Base-by-base conservation (phyloP, 73 alveolate genomes). In the Diophrys sp. region DNA sequence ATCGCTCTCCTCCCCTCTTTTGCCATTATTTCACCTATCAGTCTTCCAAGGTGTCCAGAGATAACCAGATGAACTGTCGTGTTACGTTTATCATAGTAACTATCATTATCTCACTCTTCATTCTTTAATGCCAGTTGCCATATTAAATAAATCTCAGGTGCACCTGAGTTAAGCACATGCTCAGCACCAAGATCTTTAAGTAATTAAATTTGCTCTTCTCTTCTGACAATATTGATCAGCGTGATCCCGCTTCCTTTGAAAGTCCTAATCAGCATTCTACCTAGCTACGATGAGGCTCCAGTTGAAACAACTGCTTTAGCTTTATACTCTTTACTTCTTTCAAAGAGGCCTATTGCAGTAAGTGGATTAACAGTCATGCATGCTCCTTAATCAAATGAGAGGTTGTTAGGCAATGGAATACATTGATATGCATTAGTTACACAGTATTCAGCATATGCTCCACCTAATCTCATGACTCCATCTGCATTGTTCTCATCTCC, bases 401-500 rank as follows among this genome's bases (percentile, higher is more conserved):
- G 75, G n/a, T 55, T 53, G 31, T 78, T 90, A 53, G 74, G 77
- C 33, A 92, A 34, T 0, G 92, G 85, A 44, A 84, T 54, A 31
- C 87, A 92, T 44, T 85, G 75, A n/a, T 70, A 71, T 25, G 97
- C 97, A 34, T 80, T 73, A 29, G 96, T 87, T 2, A 92, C 87
- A 81, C 89, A 75, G 75, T 89, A 94, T 74, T 94, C 93, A 2
- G 96, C 96, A 84, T 83, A 89, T 29, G 91, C 25, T 14, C 98
- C 98, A n/a, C 80, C 90, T 1, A 86, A n/a, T 30, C 67, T 77
- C 31, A 54, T 11, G 2, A 2, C 54, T 18, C 11, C 26, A 2
- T 23, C 26, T 0, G 30, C 71, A 8, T 28, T 2, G 0, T 70
- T 70, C 30, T 83, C 85, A 54, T 80, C 90, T 24, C 28, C 55